phyloP scores from a whole-genome alignment of 1,284 basidiomycete species.

The Leccinum pachyderme region DNA sequence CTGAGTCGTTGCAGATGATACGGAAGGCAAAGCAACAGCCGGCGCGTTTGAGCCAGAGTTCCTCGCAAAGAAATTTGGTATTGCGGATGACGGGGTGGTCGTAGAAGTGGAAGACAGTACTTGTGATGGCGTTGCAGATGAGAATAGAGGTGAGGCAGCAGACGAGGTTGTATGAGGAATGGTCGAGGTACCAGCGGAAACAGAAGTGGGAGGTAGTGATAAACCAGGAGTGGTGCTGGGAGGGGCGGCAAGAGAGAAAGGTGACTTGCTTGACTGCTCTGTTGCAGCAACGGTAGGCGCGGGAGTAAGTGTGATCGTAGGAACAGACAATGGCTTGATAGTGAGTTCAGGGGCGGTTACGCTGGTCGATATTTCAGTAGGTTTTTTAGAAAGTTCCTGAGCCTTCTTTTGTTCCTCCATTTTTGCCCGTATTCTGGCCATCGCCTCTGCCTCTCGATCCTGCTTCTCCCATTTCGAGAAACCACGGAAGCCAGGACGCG shows the following conservation, averaged over 20 bases:
- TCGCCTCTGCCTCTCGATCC: slow-evolving; percentile 73
- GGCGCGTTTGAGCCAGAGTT: slow-evolving; percentile 1
- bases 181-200: slow-evolving; percentile 4
- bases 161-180: slow-evolving; percentile 3
- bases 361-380: slow-evolving; percentile 15
- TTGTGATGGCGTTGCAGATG: slow-evolving; percentile 18
- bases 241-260: slow-evolving; percentile 15
- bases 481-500: slow-evolving; percentile 45
- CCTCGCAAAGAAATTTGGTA: slow-evolving; percentile 28
- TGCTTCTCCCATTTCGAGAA: slow-evolving; percentile 83
- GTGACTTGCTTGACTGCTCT: slow-evolving; percentile 18
- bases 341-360: slow-evolving; percentile 26
- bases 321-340: slow-evolving; percentile 20
- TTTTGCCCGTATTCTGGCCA: slow-evolving; percentile 59
- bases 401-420: slow-evolving; percentile 43
- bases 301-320: slow-evolving; percentile 32
- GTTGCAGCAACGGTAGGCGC: slow-evolving; percentile 15
- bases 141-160: slow-evolving; percentile 12
- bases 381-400: slow-evolving; percentile 12
- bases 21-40: slow-evolving; percentile 5
- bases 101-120: slow-evolving; percentile 13
- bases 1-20: slow-evolving; percentile 6
- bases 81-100: slow-evolving; percentile 13
- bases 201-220: slow-evolving; percentile 5
- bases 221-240: slow-evolving; percentile 8